Percentiles rank a stretch among this genome's conserved stretches.
Evolutionary conservation across 805 yeast genomes (phyloP).

Genomic region (Helenozyma baotianmanensis): DNA sequence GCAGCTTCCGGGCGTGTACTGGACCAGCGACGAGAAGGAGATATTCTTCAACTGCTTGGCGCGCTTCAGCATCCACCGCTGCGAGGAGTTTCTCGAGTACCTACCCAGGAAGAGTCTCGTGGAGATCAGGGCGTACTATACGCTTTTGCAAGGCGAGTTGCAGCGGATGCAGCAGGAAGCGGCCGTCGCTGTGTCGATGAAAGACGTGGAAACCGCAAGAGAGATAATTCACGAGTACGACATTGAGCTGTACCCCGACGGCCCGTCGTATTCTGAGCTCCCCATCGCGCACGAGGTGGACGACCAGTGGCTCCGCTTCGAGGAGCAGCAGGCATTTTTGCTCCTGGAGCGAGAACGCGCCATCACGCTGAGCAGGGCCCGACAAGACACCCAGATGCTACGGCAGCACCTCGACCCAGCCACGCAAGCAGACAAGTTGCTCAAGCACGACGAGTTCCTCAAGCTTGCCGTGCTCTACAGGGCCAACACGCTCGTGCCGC

Average conservation of each 20-base stretch:
- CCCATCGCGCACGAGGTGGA: constrained; percentile 54
- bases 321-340: constrained; percentile 34
- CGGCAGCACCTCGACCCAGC: neutral
- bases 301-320: constrained; percentile 37
- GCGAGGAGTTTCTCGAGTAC: constrained; percentile 34
- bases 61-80: constrained; percentile 45
- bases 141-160: constrained; percentile 28
- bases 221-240: too few relatives aligned
- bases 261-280: constrained; percentile 34
- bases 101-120: constrained; percentile 39
- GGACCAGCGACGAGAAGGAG: constrained; percentile 50
- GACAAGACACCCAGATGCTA: neutral
- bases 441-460: constrained; percentile 2
- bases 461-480: constrained; percentile 5
- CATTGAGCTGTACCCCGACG: constrained; percentile 7
- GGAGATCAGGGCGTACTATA: constrained; percentile 46
- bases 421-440: neutral
- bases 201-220: too few relatives aligned
- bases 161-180: neutral
- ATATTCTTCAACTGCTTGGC: constrained; percentile 46
- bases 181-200: too few relatives aligned
- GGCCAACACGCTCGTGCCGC: constrained; percentile 7
- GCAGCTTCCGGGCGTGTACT: constrained; percentile 29
- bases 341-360: constrained; percentile 19
- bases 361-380: neutral